Evolutionary conservation across 2,329 filamentous ascomycete genomes (phyloP).

Genomic region (Atkinsonella hypoxylon): DNA sequence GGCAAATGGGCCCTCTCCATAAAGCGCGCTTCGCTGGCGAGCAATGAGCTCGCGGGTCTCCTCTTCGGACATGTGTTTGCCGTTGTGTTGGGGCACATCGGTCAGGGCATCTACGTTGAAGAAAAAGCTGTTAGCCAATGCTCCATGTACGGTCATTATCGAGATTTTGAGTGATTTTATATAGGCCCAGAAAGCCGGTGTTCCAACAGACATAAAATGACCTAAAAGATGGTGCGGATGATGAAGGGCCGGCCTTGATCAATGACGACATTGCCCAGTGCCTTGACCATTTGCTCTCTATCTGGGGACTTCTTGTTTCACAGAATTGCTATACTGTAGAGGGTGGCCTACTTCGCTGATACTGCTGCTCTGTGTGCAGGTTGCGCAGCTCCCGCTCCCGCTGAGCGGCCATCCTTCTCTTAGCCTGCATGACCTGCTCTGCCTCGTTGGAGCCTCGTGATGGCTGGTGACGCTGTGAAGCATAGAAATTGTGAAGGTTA

Average conservation of each 20-base stretch:
- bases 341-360: constrained; percentile 94
- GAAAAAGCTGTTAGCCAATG: constrained; percentile 24
- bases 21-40: constrained; percentile 87
- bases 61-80: constrained; percentile 88
- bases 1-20: constrained; percentile 64
- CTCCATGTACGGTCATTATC: constrained; percentile 15
- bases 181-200: constrained; percentile 1
- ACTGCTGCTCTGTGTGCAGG: constrained; percentile 99
- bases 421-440: constrained; percentile 98
- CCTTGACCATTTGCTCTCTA: constrained; percentile 25
- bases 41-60: constrained; percentile 92
- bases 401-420: constrained; percentile 97
- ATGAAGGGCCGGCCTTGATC: constrained; percentile 4
- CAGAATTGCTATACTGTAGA: constrained; percentile 55
- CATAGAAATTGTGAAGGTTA: constrained; percentile 85
- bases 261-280: constrained; percentile 10
- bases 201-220: constrained; percentile 4
- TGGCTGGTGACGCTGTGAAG: constrained; percentile 81
- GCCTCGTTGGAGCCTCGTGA: constrained; percentile 76
- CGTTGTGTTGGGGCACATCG: constrained; percentile 29
- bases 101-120: constrained; percentile 37
- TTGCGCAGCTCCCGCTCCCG: constrained; percentile 98
- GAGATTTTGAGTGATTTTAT: constrained; percentile 1
- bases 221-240: constrained; percentile 7
- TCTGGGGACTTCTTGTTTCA: constrained; percentile 22